These are phyloP conservation scores for Sarcocystis neurona DNA, from an alignment of 169 alveolate genomes.

Conservation along the genomic window DNA sequence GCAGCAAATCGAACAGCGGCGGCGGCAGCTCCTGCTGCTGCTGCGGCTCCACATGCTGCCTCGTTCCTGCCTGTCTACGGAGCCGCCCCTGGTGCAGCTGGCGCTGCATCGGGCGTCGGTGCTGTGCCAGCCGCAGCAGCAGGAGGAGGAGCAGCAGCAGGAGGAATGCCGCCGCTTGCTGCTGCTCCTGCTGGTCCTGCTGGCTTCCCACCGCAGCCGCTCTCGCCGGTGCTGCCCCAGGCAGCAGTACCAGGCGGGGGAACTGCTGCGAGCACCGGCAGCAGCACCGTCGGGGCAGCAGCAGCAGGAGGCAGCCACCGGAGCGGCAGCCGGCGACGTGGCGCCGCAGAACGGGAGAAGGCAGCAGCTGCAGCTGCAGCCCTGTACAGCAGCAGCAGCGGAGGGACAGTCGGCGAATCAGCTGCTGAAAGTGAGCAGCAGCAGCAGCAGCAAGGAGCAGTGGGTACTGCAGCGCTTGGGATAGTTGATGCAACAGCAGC, in stretches of 20 bases:
- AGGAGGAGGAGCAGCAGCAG: not conserved
- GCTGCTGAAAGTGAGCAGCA: not conserved
- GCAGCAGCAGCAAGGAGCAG: not conserved
- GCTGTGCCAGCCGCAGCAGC: conserved; percentile 6
- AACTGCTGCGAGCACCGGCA: conserved; percentile 3
- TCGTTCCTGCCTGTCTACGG: no score
- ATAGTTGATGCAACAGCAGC: not conserved
- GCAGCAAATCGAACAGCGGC: no score
- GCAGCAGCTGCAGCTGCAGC: no score
- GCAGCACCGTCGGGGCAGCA: conserved; percentile 16
- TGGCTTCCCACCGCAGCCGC: no score
- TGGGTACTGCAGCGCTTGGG: no score
- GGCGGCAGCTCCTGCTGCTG: no score
- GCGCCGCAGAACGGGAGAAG: no score
- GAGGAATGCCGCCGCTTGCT: not conserved
- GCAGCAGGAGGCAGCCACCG: conserved; percentile 18
- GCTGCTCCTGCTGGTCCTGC: conserved; percentile 5
- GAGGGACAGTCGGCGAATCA: conserved; percentile 7
- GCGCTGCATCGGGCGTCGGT: no score
- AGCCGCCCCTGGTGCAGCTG: no score
- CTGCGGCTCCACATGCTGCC: no score
- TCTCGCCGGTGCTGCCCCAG: no score
- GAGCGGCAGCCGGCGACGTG: conserved; percentile 13
- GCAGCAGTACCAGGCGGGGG: no score
- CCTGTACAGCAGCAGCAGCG: conserved; percentile 33